Evolutionary conservation across 2,329 filamentous ascomycete genomes (phyloP).

Genomic region (Fusarium euwallaceae): DNA sequence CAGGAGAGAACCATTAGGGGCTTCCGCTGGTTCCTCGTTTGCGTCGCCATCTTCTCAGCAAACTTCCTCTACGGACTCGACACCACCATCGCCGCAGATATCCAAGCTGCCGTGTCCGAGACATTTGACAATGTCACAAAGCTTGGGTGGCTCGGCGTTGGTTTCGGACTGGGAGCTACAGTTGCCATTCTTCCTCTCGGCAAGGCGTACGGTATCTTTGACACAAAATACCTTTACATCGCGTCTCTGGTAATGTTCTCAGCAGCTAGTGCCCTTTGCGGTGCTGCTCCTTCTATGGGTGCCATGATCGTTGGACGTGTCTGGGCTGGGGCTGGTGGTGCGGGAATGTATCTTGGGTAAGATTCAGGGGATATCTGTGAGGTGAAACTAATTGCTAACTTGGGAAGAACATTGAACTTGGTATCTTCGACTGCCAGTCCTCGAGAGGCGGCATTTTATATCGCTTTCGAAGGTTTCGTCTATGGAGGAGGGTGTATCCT

Average conservation of each 20-base stretch:
- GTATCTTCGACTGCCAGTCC: slow-evolving; percentile 22
- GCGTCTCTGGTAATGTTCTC: slow-evolving; percentile 44
- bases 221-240: slow-evolving; percentile 58
- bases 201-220: slow-evolving; percentile 50
- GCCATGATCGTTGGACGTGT: slow-evolving; percentile 61
- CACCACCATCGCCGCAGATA: slow-evolving; percentile 35
- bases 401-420: slow-evolving; percentile 26
- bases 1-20: slow-evolving; percentile 27
- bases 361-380: neutral
- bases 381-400: neutral
- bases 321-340: slow-evolving; percentile 57
- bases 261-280: slow-evolving; percentile 54
- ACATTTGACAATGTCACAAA: slow-evolving; percentile 36
- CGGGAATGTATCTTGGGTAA: slow-evolving; percentile 40
- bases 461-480: slow-evolving; percentile 41
- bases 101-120: slow-evolving; percentile 33
- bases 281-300: slow-evolving; percentile 58
- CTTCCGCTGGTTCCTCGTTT: slow-evolving; percentile 38
- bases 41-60: slow-evolving; percentile 33
- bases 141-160: slow-evolving; percentile 37
- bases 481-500: slow-evolving; percentile 59
- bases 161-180: slow-evolving; percentile 35
- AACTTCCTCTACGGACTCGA: slow-evolving; percentile 42
- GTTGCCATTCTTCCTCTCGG: slow-evolving; percentile 35
- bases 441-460: slow-evolving; percentile 46